Evolutionary conservation across 2,329 filamentous ascomycete genomes (phyloP).

Genomic region (Xylariaceae sp.): DNA sequence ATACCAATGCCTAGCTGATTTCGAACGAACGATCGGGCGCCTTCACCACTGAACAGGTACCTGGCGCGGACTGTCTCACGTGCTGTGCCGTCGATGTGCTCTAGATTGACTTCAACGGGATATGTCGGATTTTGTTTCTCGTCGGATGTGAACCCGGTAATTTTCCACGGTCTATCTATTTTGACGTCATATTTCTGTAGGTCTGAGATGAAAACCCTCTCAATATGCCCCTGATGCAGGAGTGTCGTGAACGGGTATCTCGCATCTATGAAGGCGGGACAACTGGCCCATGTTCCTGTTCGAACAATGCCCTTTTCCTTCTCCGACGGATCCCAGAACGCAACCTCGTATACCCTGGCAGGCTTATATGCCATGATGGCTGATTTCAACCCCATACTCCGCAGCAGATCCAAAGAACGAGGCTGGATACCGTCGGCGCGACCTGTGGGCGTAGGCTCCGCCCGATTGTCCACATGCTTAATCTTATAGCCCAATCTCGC

Average conservation of each 20-base stretch:
- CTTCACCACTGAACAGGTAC: constrained; percentile 69
- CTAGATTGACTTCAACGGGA: constrained; percentile 74
- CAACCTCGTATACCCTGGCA: constrained; percentile 76
- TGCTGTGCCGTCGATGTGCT: constrained; percentile 69
- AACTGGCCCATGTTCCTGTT: constrained; percentile 78
- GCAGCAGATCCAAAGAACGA: constrained; percentile 77
- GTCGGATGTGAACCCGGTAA: constrained; percentile 58
- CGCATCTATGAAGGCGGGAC: constrained; percentile 76
- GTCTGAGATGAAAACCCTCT: constrained; percentile 65
- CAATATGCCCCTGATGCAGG: constrained; percentile 68
- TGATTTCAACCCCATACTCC: constrained; percentile 86
- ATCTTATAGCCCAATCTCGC: constrained; percentile 92
- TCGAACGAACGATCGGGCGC: constrained; percentile 63
- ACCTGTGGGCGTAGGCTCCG: constrained; percentile 78
- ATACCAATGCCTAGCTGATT: constrained; percentile 66
- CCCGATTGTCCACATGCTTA: constrained; percentile 88
- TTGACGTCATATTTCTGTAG: constrained; percentile 57
- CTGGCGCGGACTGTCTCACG: constrained; percentile 65
- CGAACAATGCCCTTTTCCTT: constrained; percentile 57
- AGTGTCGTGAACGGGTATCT: constrained; percentile 68
- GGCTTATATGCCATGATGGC: constrained; percentile 84
- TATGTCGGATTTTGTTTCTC: constrained; percentile 58
- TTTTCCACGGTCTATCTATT: constrained; percentile 63
- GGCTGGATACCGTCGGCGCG: constrained; percentile 91
- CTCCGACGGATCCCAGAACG: constrained; percentile 64